Base-by-base conservation (phyloP, 2,329 filamentous ascomycete species). In the Verticillium nonalfalfae region DNA sequence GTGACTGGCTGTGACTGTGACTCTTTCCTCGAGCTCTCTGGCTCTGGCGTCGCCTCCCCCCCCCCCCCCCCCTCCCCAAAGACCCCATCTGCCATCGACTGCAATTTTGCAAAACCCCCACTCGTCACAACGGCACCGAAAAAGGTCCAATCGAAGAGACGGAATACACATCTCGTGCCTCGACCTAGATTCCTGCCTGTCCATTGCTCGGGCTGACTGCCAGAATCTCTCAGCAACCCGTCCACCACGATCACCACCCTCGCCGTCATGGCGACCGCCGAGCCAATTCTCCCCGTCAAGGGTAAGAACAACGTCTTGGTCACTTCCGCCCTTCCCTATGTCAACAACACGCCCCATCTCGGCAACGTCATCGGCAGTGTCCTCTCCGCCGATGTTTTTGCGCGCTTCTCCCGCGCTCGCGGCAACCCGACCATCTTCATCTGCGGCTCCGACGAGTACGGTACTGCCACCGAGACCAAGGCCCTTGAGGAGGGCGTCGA, bases 401-500 rank as follows among this genome's bases (percentile, higher is more conserved):
- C 90, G 52, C 87, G 87, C 67, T 96, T 90, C 77, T 90, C 89
- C 78, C 91, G 91, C 75, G 88, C 90, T 54, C 85, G 91, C 70
- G 90, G 89, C 61, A 84, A 89, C 71, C 90, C 87, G 67, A 96
- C 92, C 1, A 83, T 97, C 58, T 97, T 87, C 74, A 82, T 59
- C 45, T 59, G 58, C 58, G 58, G 58, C 34, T 52, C 39, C 10
- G 94, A 97, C 78, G 91, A 98, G 77, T 98, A 97, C 75, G 94
- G 94, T 62, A 98, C 94, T 13, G 93, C 94, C 26, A 97, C 93
- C 36, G 94, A 97, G 77, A 97, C 94, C 33, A 97, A 96, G 79
- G 94, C 94, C 4, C 85, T 97, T 50, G 92, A 96, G 74, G 92
- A 95, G 73, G 89, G 89, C 14, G 81, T 93, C 65, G 92, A 89